These are phyloP conservation scores for Podospora bellae-mahoneyi DNA, from an alignment of 495 filamentous ascomycete genomes.

Conservation along the genomic window DNA sequence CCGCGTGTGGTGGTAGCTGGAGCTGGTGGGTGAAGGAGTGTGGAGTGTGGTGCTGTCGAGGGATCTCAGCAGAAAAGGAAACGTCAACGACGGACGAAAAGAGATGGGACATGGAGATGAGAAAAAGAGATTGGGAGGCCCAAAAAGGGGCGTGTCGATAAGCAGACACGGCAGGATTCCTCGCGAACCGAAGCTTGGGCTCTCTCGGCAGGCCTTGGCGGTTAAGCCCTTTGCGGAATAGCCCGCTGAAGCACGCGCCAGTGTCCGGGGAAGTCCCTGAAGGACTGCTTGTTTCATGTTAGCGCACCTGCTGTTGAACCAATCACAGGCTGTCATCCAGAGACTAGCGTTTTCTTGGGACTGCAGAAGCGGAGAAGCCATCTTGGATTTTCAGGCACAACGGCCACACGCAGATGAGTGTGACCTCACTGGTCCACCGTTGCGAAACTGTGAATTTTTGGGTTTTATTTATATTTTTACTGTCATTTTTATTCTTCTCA, in stretches of 20 bases:
- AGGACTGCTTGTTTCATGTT: neutral
- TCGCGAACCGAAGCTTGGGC: neutral
- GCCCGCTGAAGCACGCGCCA: conserved; percentile 19
- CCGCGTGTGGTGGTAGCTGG: neutral
- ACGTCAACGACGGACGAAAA: neutral
- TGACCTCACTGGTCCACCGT: neutral
- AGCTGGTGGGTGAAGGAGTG: neutral
- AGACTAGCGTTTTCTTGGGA: neutral
- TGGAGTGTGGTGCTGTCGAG: neutral
- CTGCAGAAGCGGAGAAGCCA: neutral
- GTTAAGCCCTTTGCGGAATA: conserved; percentile 14
- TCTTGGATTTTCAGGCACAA: neutral
- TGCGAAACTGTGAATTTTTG: no score
- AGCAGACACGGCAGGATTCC: conserved; percentile 1
- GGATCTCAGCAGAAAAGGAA: neutral
- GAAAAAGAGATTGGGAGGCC: neutral
- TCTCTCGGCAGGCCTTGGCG: neutral
- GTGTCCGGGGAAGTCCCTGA: conserved; percentile 5
- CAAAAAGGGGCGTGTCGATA: neutral
- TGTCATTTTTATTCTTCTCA: neutral
- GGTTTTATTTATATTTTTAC: no score
- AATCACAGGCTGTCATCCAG: conserved; percentile 1
- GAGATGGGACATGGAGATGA: neutral
- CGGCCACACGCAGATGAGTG: neutral
- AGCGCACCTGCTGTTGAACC: neutral